These are phyloP conservation scores for Ogataea ramenticola DNA, from an alignment of 805 yeast genomes.

Conservation along the genomic window DNA sequence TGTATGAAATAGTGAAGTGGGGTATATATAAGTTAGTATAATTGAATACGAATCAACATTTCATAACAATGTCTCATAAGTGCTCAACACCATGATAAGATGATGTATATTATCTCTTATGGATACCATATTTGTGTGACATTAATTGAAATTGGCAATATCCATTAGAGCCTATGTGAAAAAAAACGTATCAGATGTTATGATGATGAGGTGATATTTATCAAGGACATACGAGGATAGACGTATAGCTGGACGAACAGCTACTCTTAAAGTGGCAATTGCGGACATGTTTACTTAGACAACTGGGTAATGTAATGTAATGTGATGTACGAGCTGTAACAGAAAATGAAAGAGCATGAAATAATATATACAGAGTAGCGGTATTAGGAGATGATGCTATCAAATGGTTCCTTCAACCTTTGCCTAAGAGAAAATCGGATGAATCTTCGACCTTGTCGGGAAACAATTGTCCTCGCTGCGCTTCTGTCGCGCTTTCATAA, in stretches of 20 bases:
- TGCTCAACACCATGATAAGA: no score
- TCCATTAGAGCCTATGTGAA: not conserved
- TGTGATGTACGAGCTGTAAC: not conserved
- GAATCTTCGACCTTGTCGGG: not conserved
- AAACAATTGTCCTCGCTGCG: not conserved
- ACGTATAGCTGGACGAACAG: slow-evolving; percentile 21
- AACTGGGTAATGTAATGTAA: not conserved
- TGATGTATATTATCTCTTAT: no score
- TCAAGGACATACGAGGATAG: slow-evolving; percentile 5
- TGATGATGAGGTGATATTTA: not conserved
- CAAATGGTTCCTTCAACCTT: not conserved
- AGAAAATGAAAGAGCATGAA: no score
- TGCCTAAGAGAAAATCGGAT: not conserved
- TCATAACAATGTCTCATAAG: no score
- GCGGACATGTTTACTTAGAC: slow-evolving; percentile 21
- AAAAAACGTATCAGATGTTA: not conserved
- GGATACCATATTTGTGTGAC: no score
- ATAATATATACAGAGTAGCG: no score
- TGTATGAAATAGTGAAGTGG: not conserved
- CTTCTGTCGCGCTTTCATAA: not conserved
- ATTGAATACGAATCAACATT: no score
- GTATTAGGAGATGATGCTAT: no score
- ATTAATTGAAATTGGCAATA: no score
- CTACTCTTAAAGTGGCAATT: slow-evolving; percentile 23
- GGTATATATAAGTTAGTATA: not conserved